Base-by-base conservation (phyloP, 139 green algal species). In the Edaphochlamys debaryana region DNA sequence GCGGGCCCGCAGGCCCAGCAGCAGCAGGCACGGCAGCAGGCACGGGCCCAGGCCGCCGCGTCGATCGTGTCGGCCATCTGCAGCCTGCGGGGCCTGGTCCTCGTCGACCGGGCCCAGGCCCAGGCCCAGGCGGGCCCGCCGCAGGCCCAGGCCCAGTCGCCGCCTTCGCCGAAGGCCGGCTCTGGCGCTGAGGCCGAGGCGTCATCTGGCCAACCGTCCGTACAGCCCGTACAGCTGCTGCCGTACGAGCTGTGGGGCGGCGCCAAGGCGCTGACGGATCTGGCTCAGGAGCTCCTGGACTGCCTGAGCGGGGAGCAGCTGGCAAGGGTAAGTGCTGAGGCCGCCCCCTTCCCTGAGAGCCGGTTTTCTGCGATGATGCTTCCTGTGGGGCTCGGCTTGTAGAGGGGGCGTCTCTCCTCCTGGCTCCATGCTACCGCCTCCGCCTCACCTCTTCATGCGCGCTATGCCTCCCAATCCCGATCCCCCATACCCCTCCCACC, bases 161-260 rank as follows among this genome's bases (percentile, higher is more conserved):
- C 1, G 56, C 17, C 25, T 32, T 2, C 8, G 5, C 20, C 6
- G 25, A 58, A 22, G 2, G 50, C 6, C 50, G 2, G 20, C 2
- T 48, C 38, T 37, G 32, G 1, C 23, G n/a, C 34, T 30, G 50
- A 20, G 17, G 34, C 69, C 8, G 45, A 48, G 4, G n/a, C 40
- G 34, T 22, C 7, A 5, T 22, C 41, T n/a, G n/a, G 36, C n/a
- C 0, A 52, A 30, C 4, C 37, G 8, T 0, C 67, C 25, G 67
- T 0, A 2, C 38, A 27, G 0, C 38, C 38, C 38, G n/a, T 8
- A 25, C 9, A 9, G 38, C 75, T 81, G 60, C 58, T 81, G 75
- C 75, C 75, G 60, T 81, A 81, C 75, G 75, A 71, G 40, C 32
- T 81, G 75, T 81, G 75, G 75, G 27, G 40, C 3, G 8, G 50